Evolutionary conservation across 768 basidiomycete species (phyloP), one percentile per base, ranked within the genome.

Genomic region (Russula abietina): DNA sequence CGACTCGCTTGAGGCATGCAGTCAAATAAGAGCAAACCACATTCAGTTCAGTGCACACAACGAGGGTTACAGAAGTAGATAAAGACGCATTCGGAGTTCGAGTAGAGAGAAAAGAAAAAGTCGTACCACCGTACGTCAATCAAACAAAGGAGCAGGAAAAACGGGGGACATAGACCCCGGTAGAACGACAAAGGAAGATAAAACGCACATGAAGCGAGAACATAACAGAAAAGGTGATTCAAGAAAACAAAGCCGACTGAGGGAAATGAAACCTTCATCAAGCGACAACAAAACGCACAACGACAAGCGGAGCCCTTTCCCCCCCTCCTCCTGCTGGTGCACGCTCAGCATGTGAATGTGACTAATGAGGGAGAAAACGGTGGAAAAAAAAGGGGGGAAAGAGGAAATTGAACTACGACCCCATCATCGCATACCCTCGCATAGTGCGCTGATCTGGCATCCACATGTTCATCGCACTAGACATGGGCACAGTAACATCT

Each of bases 401-500:
- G 11, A 14, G 26, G 12, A 3, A 12, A 6, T 28, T 5, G 11
- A 26, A 53, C 39, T 58, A 58, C 19, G 58, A 28, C 22, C 62
- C 65, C 19, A 67, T 67, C 36, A 51, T 39, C 5, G 38, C 55
- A 38, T 57, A 67, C 11, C 55, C 55, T 22, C 64, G 54, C 58
- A 59, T 36, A 24, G 48, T 28, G n/a, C 66, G 58, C 17, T 65
- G 64, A 50, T 67, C 65, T 3, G 52, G 30, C 60, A 65, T 51
- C 55, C 65, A 58, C 43, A 65, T 61, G 22, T 26, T 17, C 63
- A 65, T 65, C 50, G 55, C 7, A 54, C 33, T n/a, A 22, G 61
- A 36, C 22, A 58, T 43, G 5, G 56, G 26, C 46, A 56, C 52
- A 9, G 57, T 51, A 36, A 68, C 67, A 45, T 83, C 82, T 64